Conservation (phyloP, 768 basidiomycete species). For the Russula emetica region DNA sequence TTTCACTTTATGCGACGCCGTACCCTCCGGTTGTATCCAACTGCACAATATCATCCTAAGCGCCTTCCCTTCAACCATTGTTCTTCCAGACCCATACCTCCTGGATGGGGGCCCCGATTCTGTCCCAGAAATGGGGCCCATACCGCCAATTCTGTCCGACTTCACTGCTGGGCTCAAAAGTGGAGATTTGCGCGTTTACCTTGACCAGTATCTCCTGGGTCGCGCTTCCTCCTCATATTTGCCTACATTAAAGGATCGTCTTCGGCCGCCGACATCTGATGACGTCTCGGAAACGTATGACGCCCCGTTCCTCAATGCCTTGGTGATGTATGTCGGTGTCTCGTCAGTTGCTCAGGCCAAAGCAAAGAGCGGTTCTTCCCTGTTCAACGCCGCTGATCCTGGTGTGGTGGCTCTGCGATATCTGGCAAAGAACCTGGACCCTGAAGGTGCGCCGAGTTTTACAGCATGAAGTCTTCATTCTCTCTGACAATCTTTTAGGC, state of each 20-base stretch:
- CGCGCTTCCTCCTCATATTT: constrained; percentile 70
- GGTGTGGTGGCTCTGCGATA: constrained; percentile 83
- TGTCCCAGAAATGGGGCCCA: constrained; percentile 85
- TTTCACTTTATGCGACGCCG: constrained; percentile 90
- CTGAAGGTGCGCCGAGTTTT: constrained; percentile 64
- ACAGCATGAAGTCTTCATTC: background rate
- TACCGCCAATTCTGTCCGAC: constrained; percentile 88
- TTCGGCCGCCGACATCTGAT: constrained; percentile 48
- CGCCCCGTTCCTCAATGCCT: constrained; percentile 82
- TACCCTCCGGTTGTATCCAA: constrained; percentile 91
- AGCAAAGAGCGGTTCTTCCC: constrained; percentile 72
- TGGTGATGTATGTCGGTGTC: constrained; percentile 95
- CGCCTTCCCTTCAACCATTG: constrained; percentile 80
- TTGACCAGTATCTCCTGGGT: constrained; percentile 83
- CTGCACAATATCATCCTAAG: constrained; percentile 94
- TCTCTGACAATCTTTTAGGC: constrained; percentile 45
- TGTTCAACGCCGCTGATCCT: constrained; percentile 78
- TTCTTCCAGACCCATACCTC: constrained; percentile 84
- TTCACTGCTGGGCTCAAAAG: constrained; percentile 78
- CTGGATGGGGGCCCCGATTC: constrained; percentile 68
- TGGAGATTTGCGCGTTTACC: constrained; percentile 68
- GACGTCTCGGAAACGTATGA: constrained; percentile 70
- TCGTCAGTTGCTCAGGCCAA: constrained; percentile 88
- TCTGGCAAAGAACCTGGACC: constrained; percentile 77
- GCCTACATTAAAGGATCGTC: constrained; percentile 71